These are phyloP conservation scores for Rhizophora mangle DNA, from an alignment of 345 rosid genomes.

Conservation along the genomic window DNA sequence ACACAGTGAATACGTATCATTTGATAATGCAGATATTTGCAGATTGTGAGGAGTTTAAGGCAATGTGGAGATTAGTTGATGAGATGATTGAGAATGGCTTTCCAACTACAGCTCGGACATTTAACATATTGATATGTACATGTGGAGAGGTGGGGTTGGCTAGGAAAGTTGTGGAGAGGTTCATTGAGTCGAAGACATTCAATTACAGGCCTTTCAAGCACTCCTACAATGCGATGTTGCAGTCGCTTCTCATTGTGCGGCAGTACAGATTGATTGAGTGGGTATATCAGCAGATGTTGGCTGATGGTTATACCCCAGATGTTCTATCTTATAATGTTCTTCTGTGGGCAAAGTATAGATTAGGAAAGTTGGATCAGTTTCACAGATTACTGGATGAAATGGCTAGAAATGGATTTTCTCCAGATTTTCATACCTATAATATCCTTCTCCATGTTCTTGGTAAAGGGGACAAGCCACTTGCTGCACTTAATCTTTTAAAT, in stretches of 20 bases:
- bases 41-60: slow-evolving; percentile 70
- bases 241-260: slow-evolving; percentile 45
- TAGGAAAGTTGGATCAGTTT: slow-evolving; percentile 66
- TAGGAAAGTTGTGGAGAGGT: slow-evolving; percentile 65
- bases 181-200: slow-evolving; percentile 72
- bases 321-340: slow-evolving; percentile 63
- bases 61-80: slow-evolving; percentile 88
- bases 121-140: slow-evolving; percentile 74
- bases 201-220: slow-evolving; percentile 70
- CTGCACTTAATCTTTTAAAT: slow-evolving; percentile 66
- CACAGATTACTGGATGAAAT: slow-evolving; percentile 73
- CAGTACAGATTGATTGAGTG: slow-evolving; percentile 83
- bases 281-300: slow-evolving; percentile 77
- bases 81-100: slow-evolving; percentile 77
- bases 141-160: slow-evolving; percentile 78
- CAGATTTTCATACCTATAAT: slow-evolving; percentile 77
- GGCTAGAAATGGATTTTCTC: slow-evolving; percentile 56
- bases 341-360: slow-evolving; percentile 66
- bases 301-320: slow-evolving; percentile 57
- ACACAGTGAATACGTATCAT: slow-evolving; percentile 59
- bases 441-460: slow-evolving; percentile 82
- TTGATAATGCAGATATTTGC: slow-evolving; percentile 80
- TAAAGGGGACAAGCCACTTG: slow-evolving; percentile 74
- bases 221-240: slow-evolving; percentile 75
- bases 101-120: slow-evolving; percentile 72